Percentiles rank a stretch among this genome's conserved stretches.
Conservation (phyloP, 345 rosid species). For the Sisymbrium irio region DNA sequence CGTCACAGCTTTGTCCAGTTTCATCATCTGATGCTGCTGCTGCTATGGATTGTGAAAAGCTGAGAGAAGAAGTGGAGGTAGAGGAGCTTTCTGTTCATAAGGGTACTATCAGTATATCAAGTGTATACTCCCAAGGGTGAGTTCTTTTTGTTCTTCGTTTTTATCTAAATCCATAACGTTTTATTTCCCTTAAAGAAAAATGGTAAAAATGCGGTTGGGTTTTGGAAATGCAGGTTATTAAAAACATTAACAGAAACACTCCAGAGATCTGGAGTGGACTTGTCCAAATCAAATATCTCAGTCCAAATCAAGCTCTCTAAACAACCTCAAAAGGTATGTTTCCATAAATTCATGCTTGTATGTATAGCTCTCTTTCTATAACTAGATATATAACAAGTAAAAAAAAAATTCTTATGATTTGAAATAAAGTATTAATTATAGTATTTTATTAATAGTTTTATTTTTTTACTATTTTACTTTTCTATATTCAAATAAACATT, state of each 20-base stretch:
- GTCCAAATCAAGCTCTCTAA: conserved; percentile 79
- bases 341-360: neutral
- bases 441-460: neutral
- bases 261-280: conserved; percentile 75
- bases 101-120: conserved; percentile 78
- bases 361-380: neutral
- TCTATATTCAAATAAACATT: neutral
- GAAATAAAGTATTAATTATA: neutral
- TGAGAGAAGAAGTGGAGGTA: conserved; percentile 38
- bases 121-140: conserved; percentile 77
- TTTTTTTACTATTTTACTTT: neutral
- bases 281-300: conserved; percentile 72
- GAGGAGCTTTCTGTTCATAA: conserved; percentile 55
- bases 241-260: conserved; percentile 68
- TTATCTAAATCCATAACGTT: neutral
- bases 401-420: neutral
- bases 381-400: neutral
- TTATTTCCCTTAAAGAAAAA: neutral
- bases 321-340: conserved; percentile 29
- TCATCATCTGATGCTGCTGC: conserved; percentile 26
- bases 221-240: conserved; percentile 50
- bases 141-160: neutral
- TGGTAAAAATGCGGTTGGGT: neutral
- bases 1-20: conserved; percentile 33
- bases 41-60: conserved; percentile 1